These are phyloP conservation scores for Rhodotorula sp. DNA, from an alignment of 1,284 basidiomycete species.

Conservation along the genomic window DNA sequence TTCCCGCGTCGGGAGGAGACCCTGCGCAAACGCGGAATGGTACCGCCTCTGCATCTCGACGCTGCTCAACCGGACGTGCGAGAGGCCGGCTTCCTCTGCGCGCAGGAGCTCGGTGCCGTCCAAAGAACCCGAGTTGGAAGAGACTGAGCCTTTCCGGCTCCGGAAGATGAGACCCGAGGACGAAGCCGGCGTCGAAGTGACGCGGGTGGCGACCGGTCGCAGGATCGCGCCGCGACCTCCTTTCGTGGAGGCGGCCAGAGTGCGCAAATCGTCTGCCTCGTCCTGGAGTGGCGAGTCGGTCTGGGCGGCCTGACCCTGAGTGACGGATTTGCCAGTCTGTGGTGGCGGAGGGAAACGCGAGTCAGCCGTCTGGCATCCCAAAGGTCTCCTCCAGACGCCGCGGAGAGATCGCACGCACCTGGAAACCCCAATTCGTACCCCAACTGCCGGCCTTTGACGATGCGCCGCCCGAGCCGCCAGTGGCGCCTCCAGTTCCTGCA, in stretches of 20 bases:
- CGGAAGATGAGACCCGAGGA: conserved; percentile 5
- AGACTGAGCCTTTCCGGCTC: conserved; percentile 1
- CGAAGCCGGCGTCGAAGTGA: not conserved
- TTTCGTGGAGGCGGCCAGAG: conserved; percentile 3
- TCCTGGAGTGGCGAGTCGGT: conserved; percentile 22
- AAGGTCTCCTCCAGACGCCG: no score
- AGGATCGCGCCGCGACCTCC: conserved; percentile 15
- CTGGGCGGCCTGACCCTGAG: conserved; percentile 24
- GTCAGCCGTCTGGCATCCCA: not conserved
- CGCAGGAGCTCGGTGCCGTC: conserved; percentile 19
- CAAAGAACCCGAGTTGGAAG: not conserved
- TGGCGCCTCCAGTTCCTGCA: conserved; percentile 13
- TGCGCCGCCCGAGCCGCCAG: conserved; percentile 29
- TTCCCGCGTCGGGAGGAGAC: conserved; percentile 4
- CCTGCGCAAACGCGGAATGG: conserved; percentile 28
- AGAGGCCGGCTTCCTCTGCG: conserved; percentile 32
- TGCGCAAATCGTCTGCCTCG: conserved; percentile 31
- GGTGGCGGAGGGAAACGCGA: not conserved
- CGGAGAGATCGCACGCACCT: conserved; percentile 13
- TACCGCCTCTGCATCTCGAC: conserved; percentile 37
- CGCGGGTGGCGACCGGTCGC: conserved; percentile 3
- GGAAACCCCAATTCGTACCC: conserved; percentile 29
- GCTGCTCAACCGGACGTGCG: conserved; percentile 22
- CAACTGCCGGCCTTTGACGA: conserved; percentile 36
- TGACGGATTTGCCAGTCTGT: conserved; percentile 23